Base-by-base conservation (phyloP, 1,139 yeast species). In the Geotrichum bryndzae region DNA sequence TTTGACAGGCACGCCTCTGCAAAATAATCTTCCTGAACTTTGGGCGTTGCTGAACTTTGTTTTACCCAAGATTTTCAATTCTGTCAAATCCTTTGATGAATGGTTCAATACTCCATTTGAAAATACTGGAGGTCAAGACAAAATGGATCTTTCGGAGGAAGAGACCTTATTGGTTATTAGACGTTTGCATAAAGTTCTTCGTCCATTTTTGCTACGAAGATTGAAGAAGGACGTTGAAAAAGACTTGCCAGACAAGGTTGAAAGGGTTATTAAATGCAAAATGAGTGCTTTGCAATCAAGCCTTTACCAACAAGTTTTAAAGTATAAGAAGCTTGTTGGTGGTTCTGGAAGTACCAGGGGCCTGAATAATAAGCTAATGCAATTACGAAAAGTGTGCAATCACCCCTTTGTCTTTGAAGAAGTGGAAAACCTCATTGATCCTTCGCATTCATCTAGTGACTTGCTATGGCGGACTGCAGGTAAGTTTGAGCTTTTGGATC, bases 21-120 rank as follows among this genome's bases (percentile, higher is more conserved):
- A 94, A 82, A 94, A 94, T 73, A 92, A 92, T 71, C 81, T 94
- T 66, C 99, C 99, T 0, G 99, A 94, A 76, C 80, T 94, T 64
- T 94, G 99, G 99, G 97, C 99, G 0, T 79, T 94, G 71, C 81
- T 94, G 67, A 94, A 94, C 75, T 94, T 94, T 73, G 98, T 92
- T 18, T 80, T 94, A 65, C 99, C 99, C 11, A 90, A 91, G 73
- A 90, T 94, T 75, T 94, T 94, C 83, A 94, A 94, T 74, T 92
- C 98, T 11, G 97, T 91, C n/a, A 92, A 94, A 72, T 89, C 97
- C 6, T 94, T 94, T 74, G 98, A 94, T 73, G 99, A 94, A 72
- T 94, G 99, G 99, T 94, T 94, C 75, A 94, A 94, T 73, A 94
- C 99, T 0, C 99, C 99, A 6, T 94, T 94, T 77, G 97, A 97